These are phyloP conservation scores for Fusarium sp. DNA, from an alignment of 2,329 filamentous ascomycete species.

Conservation along the genomic window DNA sequence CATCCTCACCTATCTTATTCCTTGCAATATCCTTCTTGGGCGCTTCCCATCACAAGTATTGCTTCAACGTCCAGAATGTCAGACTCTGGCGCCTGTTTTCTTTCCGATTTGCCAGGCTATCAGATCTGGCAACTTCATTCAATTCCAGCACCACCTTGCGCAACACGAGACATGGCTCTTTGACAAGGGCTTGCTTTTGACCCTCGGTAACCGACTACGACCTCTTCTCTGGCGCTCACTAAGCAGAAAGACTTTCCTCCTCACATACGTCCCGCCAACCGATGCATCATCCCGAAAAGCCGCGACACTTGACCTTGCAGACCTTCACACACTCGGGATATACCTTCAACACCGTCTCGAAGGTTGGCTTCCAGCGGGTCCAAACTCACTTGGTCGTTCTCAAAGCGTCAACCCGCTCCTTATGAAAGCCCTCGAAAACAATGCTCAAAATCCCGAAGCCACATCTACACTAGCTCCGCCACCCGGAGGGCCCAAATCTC, in stretches of 20 bases:
- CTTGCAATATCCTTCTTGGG: conserved; percentile 85
- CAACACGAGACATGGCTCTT: conserved; percentile 78
- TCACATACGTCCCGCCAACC: conserved; percentile 77
- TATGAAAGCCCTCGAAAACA: conserved; percentile 64
- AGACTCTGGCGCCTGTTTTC: conserved; percentile 74
- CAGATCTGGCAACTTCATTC: conserved; percentile 76
- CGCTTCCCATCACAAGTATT: conserved; percentile 79
- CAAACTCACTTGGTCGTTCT: conserved; percentile 50
- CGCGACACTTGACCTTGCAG: conserved; percentile 78
- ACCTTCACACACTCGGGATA: conserved; percentile 72
- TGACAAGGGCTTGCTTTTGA: conserved; percentile 78
- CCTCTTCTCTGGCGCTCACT: conserved; percentile 87
- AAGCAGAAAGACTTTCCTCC: conserved; percentile 79
- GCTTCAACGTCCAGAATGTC: conserved; percentile 72
- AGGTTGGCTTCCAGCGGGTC: conserved; percentile 62
- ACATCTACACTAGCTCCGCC: conserved; percentile 61
- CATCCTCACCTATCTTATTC: conserved; percentile 86
- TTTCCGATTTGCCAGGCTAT: conserved; percentile 79
- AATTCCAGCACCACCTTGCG: conserved; percentile 77
- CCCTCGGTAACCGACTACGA: conserved; percentile 81
- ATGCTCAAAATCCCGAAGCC: conserved; percentile 49
- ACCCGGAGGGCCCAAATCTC: conserved; percentile 58
- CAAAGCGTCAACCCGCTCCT: conserved; percentile 63
- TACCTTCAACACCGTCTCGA: conserved; percentile 74
- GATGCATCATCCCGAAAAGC: conserved; percentile 69